phyloP scores from a whole-genome alignment of 108 stramenopile species.

The Pseudonitzschia pungens region DNA sequence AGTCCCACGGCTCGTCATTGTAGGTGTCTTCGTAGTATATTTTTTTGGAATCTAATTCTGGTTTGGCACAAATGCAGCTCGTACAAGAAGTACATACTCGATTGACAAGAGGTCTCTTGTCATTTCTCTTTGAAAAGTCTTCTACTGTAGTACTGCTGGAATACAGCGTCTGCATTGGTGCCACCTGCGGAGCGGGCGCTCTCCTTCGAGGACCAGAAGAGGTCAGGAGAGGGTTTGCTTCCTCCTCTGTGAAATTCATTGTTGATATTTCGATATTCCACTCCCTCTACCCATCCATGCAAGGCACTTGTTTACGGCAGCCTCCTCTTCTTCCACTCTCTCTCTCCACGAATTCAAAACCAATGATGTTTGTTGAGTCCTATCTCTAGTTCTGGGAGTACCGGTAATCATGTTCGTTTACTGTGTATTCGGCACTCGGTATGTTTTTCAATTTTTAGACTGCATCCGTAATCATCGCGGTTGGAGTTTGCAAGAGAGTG shows the following conservation, averaged over 20 bases:
- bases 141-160: neutral
- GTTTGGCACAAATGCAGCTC: conserved; percentile 21
- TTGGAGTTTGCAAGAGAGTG: no score
- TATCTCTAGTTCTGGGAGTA: no score
- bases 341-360: no score
- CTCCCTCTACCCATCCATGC: neutral
- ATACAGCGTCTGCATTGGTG: neutral
- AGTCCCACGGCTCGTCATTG: conserved; percentile 68
- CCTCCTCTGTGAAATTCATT: conserved; percentile 3
- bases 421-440: no score
- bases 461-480: no score
- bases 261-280: neutral
- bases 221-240: conserved; percentile 4
- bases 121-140: conserved; percentile 1
- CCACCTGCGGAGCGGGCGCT: neutral
- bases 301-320: neutral
- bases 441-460: no score
- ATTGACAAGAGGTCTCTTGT: neutral
- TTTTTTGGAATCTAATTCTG: conserved; percentile 7
- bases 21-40: conserved; percentile 60
- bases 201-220: conserved; percentile 9
- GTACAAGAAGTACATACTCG: conserved; percentile 1
- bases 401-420: no score
- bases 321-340: neutral
- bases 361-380: no score